Conservation (phyloP, 495 filamentous ascomycete species). For the Aspergillus nanangensis region DNA sequence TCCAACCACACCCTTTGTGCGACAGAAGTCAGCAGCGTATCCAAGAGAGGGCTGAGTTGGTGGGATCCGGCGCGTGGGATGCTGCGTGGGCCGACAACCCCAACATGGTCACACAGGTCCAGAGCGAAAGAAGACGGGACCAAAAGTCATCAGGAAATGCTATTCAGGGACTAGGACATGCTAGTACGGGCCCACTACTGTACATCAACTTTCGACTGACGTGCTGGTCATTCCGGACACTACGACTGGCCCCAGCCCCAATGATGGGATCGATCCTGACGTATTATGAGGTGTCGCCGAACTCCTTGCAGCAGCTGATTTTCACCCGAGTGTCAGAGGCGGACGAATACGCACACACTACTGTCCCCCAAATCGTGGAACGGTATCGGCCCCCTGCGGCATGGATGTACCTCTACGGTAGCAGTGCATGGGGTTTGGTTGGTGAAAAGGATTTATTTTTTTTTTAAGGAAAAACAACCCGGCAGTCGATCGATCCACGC, state of each 20-base stretch:
- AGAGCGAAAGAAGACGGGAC: too few species aligned
- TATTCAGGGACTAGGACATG: slow-evolving; percentile 11
- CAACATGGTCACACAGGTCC: slow-evolving; percentile 15
- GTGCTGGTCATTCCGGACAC: slow-evolving; percentile 9
- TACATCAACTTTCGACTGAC: too few species aligned
- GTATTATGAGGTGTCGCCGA: slow-evolving; percentile 23
- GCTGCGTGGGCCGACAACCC: slow-evolving; percentile 15
- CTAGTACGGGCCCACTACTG: slow-evolving; percentile 6
- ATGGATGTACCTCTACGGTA: too few species aligned
- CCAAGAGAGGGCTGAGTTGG: slow-evolving; percentile 1
- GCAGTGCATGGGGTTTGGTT: too few species aligned
- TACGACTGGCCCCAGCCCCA: slow-evolving; percentile 17
- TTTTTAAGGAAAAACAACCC: too few species aligned
- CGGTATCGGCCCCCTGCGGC: too few species aligned
- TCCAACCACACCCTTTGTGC: slow-evolving; percentile 12
- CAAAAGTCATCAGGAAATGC: too few species aligned
- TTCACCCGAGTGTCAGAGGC: slow-evolving; percentile 8
- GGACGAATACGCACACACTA: too few species aligned
- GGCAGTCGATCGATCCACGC: slow-evolving; percentile 11
- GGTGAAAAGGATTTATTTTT: too few species aligned
- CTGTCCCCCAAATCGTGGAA: too few species aligned
- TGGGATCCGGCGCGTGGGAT: slow-evolving; percentile 13
- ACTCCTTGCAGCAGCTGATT: slow-evolving; percentile 17
- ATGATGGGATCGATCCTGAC: slow-evolving; percentile 15
- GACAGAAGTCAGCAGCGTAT: slow-evolving; percentile 3